Percentiles rank a stretch among this genome's conserved stretches.
Evolutionary conservation across 164 flowering plant species (phyloP).

Genomic region (Aristolochia fimbriata): DNA sequence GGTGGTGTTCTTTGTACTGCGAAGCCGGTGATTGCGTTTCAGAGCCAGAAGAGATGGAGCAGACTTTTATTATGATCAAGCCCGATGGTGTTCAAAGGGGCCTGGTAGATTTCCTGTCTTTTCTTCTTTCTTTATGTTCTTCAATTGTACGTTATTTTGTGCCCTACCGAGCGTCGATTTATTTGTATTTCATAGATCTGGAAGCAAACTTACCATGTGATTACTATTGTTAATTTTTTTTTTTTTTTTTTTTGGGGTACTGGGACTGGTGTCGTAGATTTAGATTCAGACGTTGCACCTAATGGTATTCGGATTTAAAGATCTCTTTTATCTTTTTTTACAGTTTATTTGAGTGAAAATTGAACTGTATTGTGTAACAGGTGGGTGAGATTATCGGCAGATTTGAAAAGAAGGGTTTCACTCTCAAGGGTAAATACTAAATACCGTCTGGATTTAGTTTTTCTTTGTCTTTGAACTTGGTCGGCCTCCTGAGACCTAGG

Average conservation of each 20-base stretch:
- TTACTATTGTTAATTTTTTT: too few relatives aligned
- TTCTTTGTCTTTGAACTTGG: neutral
- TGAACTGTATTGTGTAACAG: conserved; percentile 19
- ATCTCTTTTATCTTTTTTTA: neutral
- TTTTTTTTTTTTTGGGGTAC: too few relatives aligned
- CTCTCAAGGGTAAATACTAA: conserved; percentile 50
- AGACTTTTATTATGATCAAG: conserved; percentile 74
- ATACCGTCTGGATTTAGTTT: neutral
- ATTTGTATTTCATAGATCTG: too few relatives aligned
- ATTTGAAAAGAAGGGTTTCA: conserved; percentile 86
- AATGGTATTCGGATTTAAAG: too few relatives aligned
- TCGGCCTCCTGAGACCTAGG: neutral
- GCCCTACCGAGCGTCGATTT: too few relatives aligned
- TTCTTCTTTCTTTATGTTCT: neutral
- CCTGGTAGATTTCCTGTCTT: conserved; percentile 24
- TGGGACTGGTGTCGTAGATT: too few relatives aligned
- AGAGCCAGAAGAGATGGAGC: conserved; percentile 33
- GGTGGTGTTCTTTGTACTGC: neutral
- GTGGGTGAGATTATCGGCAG: conserved; percentile 78
- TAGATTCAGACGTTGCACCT: too few relatives aligned
- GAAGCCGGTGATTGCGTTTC: neutral
- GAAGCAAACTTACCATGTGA: too few relatives aligned
- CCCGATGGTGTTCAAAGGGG: conserved; percentile 75
- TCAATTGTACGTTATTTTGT: too few relatives aligned
- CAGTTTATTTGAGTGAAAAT: neutral